Percentiles rank a stretch among this genome's conserved stretches.
These are phyloP conservation scores for Leccinum variabile DNA, from an alignment of 1,284 basidiomycete species.

Conservation along the genomic window DNA sequence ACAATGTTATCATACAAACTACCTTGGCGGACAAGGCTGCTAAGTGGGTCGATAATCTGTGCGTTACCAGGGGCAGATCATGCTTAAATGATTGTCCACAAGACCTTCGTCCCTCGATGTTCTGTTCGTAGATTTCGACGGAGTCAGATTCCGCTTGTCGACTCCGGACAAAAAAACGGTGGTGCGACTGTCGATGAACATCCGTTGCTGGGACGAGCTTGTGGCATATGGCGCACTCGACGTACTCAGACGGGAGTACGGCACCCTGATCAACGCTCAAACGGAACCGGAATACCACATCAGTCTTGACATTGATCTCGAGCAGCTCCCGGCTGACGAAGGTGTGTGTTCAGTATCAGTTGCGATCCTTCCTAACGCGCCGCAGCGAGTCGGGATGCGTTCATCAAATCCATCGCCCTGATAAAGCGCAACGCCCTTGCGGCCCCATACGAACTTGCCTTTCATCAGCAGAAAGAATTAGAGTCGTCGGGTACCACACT, in stretches of 20 bases:
- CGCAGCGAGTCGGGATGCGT: slow-evolving; percentile 74
- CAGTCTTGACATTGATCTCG: slow-evolving; percentile 85
- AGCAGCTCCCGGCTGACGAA: slow-evolving; percentile 74
- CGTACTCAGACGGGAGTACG: slow-evolving; percentile 84
- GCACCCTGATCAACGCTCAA: slow-evolving; percentile 60
- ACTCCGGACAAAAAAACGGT: slow-evolving; percentile 83
- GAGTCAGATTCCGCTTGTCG: slow-evolving; percentile 91
- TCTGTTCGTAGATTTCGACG: slow-evolving; percentile 97
- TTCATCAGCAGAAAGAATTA: slow-evolving; percentile 83
- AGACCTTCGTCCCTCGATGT: slow-evolving; percentile 92
- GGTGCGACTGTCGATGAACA: slow-evolving; percentile 91
- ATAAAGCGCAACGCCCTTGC: slow-evolving; percentile 95
- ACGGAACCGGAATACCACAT: slow-evolving; percentile 89
- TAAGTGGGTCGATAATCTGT: slow-evolving; percentile 53
- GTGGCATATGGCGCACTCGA: slow-evolving; percentile 85
- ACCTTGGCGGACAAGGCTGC: slow-evolving; percentile 87
- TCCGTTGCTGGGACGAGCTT: slow-evolving; percentile 96
- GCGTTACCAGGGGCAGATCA: slow-evolving; percentile 7
- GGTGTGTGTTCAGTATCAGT: slow-evolving; percentile 53
- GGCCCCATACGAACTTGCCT: slow-evolving; percentile 92
- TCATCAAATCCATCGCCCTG: slow-evolving; percentile 82
- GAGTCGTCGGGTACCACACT: slow-evolving; percentile 67
- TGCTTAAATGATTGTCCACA: slow-evolving; percentile 20
- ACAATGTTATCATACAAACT: slow-evolving; percentile 91
- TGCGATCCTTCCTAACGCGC: slow-evolving; percentile 3